These are phyloP conservation scores for Talaromyces adpressus DNA, from an alignment of 495 filamentous ascomycete species.

Conservation along the genomic window DNA sequence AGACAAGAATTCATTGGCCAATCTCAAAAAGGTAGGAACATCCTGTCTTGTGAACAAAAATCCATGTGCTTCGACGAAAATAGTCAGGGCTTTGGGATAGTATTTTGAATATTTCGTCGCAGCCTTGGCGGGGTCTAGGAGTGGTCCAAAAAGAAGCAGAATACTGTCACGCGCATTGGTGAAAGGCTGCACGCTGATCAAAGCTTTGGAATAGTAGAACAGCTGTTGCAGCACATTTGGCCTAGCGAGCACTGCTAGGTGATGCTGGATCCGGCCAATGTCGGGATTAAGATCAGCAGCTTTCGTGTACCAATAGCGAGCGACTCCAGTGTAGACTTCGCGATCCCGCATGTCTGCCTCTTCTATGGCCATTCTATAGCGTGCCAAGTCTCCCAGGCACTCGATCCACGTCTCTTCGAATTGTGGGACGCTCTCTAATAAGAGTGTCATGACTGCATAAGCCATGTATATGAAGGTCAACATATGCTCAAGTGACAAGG, in stretches of 20 bases:
- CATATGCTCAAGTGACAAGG: conserved; percentile 70
- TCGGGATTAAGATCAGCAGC: conserved; percentile 64
- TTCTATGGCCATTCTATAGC: conserved; percentile 74
- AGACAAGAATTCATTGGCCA: conserved; percentile 42
- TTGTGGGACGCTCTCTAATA: conserved; percentile 66
- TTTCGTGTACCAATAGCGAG: conserved; percentile 73
- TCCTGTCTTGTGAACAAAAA: conserved; percentile 54
- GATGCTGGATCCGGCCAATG: conserved; percentile 74
- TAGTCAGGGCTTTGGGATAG: conserved; percentile 31
- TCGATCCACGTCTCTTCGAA: conserved; percentile 90
- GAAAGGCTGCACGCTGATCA: conserved; percentile 46
- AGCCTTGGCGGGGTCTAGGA: conserved; percentile 20
- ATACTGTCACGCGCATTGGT: conserved; percentile 60
- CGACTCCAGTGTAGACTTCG: conserved; percentile 72
- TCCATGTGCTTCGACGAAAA: conserved; percentile 59
- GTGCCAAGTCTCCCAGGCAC: conserved; percentile 71
- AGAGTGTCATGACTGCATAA: conserved; percentile 72
- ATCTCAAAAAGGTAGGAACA: conserved; percentile 36
- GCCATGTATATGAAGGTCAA: conserved; percentile 74
- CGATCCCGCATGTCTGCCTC: conserved; percentile 63
- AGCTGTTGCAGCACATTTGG: conserved; percentile 69
- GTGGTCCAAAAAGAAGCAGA: conserved; percentile 61
- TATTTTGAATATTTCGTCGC: conserved; percentile 23
- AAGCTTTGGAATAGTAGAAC: conserved; percentile 59
- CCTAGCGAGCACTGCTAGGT: conserved; percentile 72